A percentile compares a stretch with the other conserved stretches of the same genome.
Conservation (phyloP, 345 rosid species). For the Euclidium syriacum region DNA sequence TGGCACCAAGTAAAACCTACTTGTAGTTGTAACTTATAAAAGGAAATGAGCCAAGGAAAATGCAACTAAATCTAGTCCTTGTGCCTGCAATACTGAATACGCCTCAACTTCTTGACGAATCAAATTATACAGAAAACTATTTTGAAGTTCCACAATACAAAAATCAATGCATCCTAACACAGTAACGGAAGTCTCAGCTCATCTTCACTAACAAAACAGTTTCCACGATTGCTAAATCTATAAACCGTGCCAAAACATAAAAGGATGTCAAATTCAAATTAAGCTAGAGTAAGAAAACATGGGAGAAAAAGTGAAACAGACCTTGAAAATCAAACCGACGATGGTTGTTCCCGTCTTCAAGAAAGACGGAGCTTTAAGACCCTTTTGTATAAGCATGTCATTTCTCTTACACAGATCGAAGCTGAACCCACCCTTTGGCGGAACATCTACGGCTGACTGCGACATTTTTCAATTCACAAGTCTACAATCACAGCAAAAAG, state of each 20-base stretch:
- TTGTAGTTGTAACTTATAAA: neutral
- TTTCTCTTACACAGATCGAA: conserved; percentile 91
- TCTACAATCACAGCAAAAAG: conserved; percentile 7
- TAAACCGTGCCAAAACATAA: neutral
- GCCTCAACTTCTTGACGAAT: neutral
- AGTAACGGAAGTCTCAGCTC: neutral
- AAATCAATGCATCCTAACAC: neutral
- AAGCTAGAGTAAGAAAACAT: neutral
- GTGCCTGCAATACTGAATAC: neutral
- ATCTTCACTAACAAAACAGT: neutral
- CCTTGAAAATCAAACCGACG: conserved; percentile 87
- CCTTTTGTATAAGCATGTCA: conserved; percentile 65
- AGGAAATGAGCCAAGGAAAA: neutral
- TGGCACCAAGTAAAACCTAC: neutral
- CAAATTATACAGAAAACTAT: neutral
- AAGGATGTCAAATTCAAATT: neutral
- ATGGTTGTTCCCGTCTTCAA: conserved; percentile 96
- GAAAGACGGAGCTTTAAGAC: conserved; percentile 59
- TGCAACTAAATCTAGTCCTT: neutral
- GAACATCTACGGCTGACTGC: conserved; percentile 45
- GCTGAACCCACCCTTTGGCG: conserved; percentile 73
- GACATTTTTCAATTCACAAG: conserved; percentile 40
- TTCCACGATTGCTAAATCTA: no score
- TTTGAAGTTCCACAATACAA: neutral
- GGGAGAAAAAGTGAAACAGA: conserved; percentile 4